phyloP scores from a whole-genome alignment of 2,329 filamentous ascomycete species.

The Ophiostoma quercus region DNA sequence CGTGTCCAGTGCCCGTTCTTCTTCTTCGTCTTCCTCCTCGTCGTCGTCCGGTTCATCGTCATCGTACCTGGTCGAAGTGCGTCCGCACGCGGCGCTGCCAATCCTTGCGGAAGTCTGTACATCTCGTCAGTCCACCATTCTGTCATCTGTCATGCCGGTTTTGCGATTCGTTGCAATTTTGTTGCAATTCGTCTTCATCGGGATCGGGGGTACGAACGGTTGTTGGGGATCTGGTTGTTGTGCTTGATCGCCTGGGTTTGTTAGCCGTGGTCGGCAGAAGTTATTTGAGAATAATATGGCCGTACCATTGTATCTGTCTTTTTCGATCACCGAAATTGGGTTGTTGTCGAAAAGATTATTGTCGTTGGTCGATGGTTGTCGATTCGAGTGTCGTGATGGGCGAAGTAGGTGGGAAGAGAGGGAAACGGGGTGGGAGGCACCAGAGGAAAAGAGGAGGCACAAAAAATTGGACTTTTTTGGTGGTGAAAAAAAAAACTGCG shows the following conservation, averaged over 20 bases:
- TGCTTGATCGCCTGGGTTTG: conserved; percentile 86
- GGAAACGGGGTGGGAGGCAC: conserved; percentile 15
- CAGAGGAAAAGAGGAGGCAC: conserved; percentile 17
- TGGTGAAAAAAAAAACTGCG: conserved; percentile 24
- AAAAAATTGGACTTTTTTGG: conserved; percentile 22
- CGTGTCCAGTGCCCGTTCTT: neutral
- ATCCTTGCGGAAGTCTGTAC: conserved; percentile 94
- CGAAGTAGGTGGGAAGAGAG: conserved; percentile 21
- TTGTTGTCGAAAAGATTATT: conserved; percentile 17
- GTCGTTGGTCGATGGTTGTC: conserved; percentile 21
- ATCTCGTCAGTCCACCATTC: conserved; percentile 37
- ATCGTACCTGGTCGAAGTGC: conserved; percentile 97
- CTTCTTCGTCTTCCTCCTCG: neutral
- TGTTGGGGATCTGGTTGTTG: conserved; percentile 97
- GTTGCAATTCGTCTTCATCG: neutral
- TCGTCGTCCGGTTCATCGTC: neutral
- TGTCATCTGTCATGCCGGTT: neutral
- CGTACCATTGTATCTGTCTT: conserved; percentile 51
- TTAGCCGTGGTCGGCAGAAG: conserved; percentile 18
- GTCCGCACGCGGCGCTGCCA: conserved; percentile 98
- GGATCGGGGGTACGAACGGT: conserved; percentile 59
- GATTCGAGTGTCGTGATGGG: conserved; percentile 20
- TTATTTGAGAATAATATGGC: neutral
- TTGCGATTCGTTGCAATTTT: neutral
- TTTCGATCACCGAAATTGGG: conserved; percentile 43